A percentile compares a stretch with the other conserved stretches of the same genome.
phyloP scores from a whole-genome alignment of 441 rosid species.

The Populus hybrid region DNA sequence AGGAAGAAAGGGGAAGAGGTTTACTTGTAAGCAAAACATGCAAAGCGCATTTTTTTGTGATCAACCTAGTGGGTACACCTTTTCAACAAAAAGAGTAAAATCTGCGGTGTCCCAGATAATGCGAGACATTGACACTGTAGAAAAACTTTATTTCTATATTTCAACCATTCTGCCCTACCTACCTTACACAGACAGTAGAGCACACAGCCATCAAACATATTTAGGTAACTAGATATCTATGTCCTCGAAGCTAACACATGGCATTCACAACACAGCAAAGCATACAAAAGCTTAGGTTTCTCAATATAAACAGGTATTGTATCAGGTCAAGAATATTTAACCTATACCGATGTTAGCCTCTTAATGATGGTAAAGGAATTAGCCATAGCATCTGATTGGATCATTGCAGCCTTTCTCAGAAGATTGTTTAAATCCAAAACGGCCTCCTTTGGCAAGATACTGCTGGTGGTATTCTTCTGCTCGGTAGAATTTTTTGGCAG shows the following conservation, averaged over 20 bases:
- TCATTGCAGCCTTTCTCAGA: slow-evolving; percentile 77
- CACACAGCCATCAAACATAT: background rate
- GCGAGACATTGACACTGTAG: background rate
- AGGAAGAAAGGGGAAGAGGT: background rate
- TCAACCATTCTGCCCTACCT: background rate
- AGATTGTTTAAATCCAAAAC: slow-evolving; percentile 70
- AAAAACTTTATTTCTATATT: slow-evolving; percentile 5
- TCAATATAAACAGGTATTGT: slow-evolving; percentile 1
- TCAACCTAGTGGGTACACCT: background rate
- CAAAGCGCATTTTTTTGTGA: background rate
- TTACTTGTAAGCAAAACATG: background rate
- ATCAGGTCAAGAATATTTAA: slow-evolving; percentile 5
- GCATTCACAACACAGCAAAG: slow-evolving; percentile 2
- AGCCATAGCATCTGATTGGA: slow-evolving; percentile 87
- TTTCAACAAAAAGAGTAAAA: background rate
- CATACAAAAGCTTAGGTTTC: background rate
- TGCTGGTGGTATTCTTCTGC: slow-evolving; percentile 93
- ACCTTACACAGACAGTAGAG: slow-evolving; percentile 2
- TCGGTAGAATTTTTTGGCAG: slow-evolving; percentile 83
- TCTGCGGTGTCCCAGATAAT: background rate
- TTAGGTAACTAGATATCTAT: slow-evolving; percentile 5
- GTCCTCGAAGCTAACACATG: slow-evolving; percentile 7
- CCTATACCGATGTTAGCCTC: background rate
- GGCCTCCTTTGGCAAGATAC: slow-evolving; percentile 83
- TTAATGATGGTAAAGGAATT: slow-evolving; percentile 11